phyloP scores from a whole-genome alignment of 257 asterid species.

The Penstemon barbatus region DNA sequence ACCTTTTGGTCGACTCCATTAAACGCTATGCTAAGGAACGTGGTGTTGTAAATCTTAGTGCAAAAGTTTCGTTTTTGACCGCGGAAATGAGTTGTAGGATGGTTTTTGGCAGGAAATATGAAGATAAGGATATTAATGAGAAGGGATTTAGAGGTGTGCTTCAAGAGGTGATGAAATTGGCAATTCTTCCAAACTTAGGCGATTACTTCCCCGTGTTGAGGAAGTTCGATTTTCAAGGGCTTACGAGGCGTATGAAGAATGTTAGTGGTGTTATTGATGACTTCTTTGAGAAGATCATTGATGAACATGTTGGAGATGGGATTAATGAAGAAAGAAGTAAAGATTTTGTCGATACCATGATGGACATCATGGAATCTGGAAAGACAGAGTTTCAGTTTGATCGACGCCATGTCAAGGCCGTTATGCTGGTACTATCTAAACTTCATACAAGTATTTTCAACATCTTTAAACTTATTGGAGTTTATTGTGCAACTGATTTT shows the following conservation, averaged over 20 bases:
- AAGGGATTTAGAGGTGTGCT: slow-evolving; percentile 50
- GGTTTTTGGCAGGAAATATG: slow-evolving; percentile 55
- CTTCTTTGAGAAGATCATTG: slow-evolving; percentile 52
- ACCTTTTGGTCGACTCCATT: slow-evolving; percentile 35
- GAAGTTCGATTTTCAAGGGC: slow-evolving; percentile 47
- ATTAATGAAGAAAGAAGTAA: slow-evolving; percentile 18
- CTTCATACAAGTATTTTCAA: neutral
- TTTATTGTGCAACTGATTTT: too few relatives aligned
- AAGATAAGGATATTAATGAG: slow-evolving; percentile 45
- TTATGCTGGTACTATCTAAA: slow-evolving; percentile 40
- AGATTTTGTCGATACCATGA: slow-evolving; percentile 50
- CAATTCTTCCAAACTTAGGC: slow-evolving; percentile 49
- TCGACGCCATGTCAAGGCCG: slow-evolving; percentile 50
- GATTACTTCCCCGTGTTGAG: slow-evolving; percentile 47
- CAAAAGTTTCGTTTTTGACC: slow-evolving; percentile 33
- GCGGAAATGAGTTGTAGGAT: slow-evolving; percentile 52
- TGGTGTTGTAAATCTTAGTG: slow-evolving; percentile 40
- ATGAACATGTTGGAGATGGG: slow-evolving; percentile 35
- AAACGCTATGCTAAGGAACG: slow-evolving; percentile 20
- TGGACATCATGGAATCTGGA: slow-evolving; percentile 44
- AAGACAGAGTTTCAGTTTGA: slow-evolving; percentile 41
- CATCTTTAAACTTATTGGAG: neutral
- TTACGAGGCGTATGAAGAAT: slow-evolving; percentile 37
- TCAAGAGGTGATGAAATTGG: slow-evolving; percentile 41
- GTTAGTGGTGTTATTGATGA: slow-evolving; percentile 39